Evolutionary conservation across 129 eudicot genomes (phyloP).

Genomic region (Silybum marianum): DNA sequence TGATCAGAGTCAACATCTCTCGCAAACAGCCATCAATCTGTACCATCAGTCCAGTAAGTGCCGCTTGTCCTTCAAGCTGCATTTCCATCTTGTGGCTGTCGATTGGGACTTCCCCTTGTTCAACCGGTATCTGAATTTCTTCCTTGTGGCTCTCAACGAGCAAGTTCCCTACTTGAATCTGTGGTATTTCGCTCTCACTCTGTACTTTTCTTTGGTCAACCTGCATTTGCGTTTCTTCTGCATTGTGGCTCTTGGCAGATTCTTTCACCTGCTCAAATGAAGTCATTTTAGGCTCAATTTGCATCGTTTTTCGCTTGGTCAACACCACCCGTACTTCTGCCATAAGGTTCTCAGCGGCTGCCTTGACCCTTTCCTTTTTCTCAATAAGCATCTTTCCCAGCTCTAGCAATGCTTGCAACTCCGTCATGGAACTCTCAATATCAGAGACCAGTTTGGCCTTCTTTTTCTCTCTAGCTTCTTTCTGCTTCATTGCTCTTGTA

Average conservation of each 20-base stretch:
- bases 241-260: background rate
- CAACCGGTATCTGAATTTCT: too few species aligned
- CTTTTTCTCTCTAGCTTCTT: conserved; percentile 10
- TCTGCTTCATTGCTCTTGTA: conserved; percentile 14
- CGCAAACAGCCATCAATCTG: background rate
- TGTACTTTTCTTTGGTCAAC: background rate
- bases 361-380: background rate
- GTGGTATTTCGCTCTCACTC: background rate
- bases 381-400: background rate
- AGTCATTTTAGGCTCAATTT: background rate
- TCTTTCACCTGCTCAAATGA: background rate
- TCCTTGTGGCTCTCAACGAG: too few species aligned
- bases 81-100: background rate
- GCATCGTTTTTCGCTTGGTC: background rate
- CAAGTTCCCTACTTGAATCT: background rate
- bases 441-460: conserved; percentile 1
- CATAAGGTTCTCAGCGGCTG: background rate
- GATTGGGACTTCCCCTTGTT: too few species aligned
- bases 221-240: background rate
- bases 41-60: background rate
- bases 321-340: background rate
- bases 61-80: background rate
- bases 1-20: background rate
- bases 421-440: background rate
- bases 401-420: background rate